Evolutionary conservation across 2,329 filamentous ascomycete genomes (phyloP).

Genomic region (Penicillium concentricum): DNA sequence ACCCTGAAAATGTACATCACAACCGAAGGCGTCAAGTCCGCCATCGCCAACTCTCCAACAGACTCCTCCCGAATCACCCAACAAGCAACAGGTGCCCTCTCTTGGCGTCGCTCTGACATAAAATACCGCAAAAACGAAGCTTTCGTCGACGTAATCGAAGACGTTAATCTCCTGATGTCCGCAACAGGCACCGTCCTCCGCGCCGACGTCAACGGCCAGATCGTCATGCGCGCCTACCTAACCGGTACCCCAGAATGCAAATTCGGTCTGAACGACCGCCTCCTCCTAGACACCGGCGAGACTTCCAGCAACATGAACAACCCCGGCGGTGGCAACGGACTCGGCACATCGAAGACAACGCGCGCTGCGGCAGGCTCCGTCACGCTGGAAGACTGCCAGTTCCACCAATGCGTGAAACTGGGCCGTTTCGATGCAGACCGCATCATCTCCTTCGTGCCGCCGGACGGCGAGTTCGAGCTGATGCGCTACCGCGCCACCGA

Average conservation of each 20-base stretch:
- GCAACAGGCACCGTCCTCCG: constrained; percentile 91
- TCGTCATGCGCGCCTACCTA: constrained; percentile 97
- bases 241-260: constrained; percentile 98
- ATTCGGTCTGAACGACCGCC: constrained; percentile 92
- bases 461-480: constrained; percentile 95
- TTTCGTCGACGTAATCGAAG: constrained; percentile 98
- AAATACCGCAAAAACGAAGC: constrained; percentile 99
- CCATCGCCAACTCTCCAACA: constrained; percentile 62
- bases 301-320: constrained; percentile 45
- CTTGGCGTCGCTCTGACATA: constrained; percentile 95
- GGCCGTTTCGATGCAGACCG: constrained; percentile 95
- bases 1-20: constrained; percentile 99
- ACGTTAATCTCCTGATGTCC: constrained; percentile 99
- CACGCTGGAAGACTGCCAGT: constrained; percentile 95
- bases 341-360: constrained; percentile 74
- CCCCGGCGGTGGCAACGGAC: constrained; percentile 59
- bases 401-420: constrained; percentile 97
- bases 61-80: constrained; percentile 98
- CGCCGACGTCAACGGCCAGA: constrained; percentile 94
- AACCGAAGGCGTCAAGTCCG: constrained; percentile 95
- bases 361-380: constrained; percentile 94
- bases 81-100: constrained; percentile 95
- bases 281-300: constrained; percentile 79
- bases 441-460: constrained; percentile 95
- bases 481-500: constrained; percentile 98